Conservation (phyloP, 129 eudicot genomes). For the Escallonia herrerae region DNA sequence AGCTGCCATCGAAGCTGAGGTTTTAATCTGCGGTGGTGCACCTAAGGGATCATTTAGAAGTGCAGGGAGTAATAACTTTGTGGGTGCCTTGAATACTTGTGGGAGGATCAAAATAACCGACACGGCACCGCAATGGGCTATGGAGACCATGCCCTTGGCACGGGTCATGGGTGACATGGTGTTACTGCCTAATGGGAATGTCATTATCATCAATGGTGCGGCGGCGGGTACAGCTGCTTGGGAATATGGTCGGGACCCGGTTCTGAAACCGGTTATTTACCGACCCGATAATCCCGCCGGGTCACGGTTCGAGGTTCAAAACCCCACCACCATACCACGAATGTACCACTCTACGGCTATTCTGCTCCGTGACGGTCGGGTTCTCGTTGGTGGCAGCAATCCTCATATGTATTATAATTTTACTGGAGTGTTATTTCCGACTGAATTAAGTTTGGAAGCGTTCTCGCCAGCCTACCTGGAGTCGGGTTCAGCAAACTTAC, state of each 20-base stretch:
- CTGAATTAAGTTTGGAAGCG: constrained; percentile 67
- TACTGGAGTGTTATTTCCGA: constrained; percentile 49
- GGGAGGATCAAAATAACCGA: constrained; percentile 52
- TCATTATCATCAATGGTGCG: constrained; percentile 55
- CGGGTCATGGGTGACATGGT: constrained; percentile 79
- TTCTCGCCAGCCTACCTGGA: constrained; percentile 58
- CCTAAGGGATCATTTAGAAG: constrained; percentile 36
- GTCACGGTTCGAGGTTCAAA: constrained; percentile 44
- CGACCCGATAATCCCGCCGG: constrained; percentile 20
- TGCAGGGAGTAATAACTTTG: constrained; percentile 36
- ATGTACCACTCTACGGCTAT: constrained; percentile 67
- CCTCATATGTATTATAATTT: constrained; percentile 52
- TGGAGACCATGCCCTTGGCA: constrained; percentile 64
- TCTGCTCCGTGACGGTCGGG: constrained; percentile 54
- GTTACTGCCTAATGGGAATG: constrained; percentile 46
- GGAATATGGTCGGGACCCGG: constrained; percentile 56
- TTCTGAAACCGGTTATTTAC: constrained; percentile 47
- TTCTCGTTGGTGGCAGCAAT: constrained; percentile 63
- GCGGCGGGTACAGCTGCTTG: constrained; percentile 56
- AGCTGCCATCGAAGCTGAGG: constrained; percentile 28
- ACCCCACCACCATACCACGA: constrained; percentile 35
- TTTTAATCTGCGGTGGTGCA: constrained; percentile 76
- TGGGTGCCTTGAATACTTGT: constrained; percentile 46
- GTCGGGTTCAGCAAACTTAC: constrained; percentile 8
- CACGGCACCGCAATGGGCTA: constrained; percentile 44